phyloP scores from a whole-genome alignment of 306 rosid species.

The Fragaria iinumae region DNA sequence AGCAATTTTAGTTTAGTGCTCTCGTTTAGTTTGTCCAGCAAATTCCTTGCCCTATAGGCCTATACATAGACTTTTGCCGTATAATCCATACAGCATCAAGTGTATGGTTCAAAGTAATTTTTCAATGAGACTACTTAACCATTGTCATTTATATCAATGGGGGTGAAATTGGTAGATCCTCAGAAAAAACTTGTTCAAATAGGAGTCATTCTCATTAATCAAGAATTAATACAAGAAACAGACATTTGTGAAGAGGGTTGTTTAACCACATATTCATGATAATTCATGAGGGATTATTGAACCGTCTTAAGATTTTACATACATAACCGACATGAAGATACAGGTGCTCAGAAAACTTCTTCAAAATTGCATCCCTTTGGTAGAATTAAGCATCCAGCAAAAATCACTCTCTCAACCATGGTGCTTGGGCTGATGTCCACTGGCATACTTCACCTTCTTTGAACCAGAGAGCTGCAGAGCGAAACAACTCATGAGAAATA shows the following conservation, averaged over 20 bases:
- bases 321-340: not conserved
- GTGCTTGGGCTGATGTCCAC: constrained; percentile 70
- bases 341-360: constrained; percentile 8
- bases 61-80: not conserved
- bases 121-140: not conserved
- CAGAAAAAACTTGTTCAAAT: not conserved
- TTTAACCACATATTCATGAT: constrained; percentile 11
- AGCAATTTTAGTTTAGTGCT: not conserved
- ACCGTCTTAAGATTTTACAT: not conserved
- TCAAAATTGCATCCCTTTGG: constrained; percentile 26
- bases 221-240: constrained; percentile 3
- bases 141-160: not conserved
- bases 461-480: constrained; percentile 82
- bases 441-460: constrained; percentile 75
- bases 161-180: not conserved
- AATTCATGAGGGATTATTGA: not conserved
- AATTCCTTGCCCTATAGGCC: not conserved
- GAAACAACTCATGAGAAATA: not conserved
- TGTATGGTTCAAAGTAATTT: not conserved
- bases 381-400: constrained; percentile 18
- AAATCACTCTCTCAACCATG: constrained; percentile 78
- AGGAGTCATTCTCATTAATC: not conserved
- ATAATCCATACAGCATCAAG: not conserved
- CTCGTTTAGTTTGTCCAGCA: not conserved
- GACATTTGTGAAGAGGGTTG: not conserved